Conservation (phyloP, 2,329 filamentous ascomycete genomes). For the Aspergillus tubingensis region DNA sequence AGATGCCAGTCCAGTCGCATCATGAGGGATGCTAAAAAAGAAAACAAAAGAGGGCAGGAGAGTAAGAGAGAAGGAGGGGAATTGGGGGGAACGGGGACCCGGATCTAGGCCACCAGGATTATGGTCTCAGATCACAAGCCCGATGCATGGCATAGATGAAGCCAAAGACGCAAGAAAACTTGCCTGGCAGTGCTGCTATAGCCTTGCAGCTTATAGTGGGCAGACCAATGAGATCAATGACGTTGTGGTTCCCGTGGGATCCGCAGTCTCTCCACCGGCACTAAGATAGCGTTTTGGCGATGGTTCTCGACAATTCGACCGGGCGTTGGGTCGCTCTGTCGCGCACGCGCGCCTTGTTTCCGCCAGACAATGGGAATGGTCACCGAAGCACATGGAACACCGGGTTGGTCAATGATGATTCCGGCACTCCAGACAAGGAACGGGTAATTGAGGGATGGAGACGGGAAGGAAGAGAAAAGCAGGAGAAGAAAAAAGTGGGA, state of each 20-base stretch:
- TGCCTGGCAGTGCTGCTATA: slow-evolving; percentile 4
- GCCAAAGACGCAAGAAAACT: slow-evolving; percentile 6
- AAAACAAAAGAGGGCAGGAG: too few relatives aligned
- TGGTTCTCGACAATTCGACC: slow-evolving; percentile 15
- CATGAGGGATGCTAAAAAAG: too few relatives aligned
- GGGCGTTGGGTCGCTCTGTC: slow-evolving; percentile 1
- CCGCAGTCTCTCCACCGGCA: slow-evolving; percentile 15
- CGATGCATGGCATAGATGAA: slow-evolving; percentile 1
- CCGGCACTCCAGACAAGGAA: neutral
- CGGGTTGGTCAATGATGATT: slow-evolving; percentile 3
- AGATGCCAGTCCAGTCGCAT: too few relatives aligned
- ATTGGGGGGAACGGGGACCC: neutral
- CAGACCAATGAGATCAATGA: slow-evolving; percentile 10
- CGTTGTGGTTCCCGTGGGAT: slow-evolving; percentile 15
- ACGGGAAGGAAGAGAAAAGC: neutral
- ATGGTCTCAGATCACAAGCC: slow-evolving; percentile 5
- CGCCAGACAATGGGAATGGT: neutral
- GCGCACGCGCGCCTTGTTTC: neutral
- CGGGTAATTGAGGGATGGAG: neutral
- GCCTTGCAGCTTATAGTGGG: neutral
- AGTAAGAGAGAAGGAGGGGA: neutral
- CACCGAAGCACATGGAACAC: slow-evolving; percentile 5
- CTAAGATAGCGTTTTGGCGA: slow-evolving; percentile 15
- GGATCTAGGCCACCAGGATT: slow-evolving; percentile 1
- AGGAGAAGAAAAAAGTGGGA: slow-evolving; percentile 1